These are phyloP conservation scores for Tuber melanosporum DNA, from an alignment of 495 filamentous ascomycete genomes.

Conservation along the genomic window DNA sequence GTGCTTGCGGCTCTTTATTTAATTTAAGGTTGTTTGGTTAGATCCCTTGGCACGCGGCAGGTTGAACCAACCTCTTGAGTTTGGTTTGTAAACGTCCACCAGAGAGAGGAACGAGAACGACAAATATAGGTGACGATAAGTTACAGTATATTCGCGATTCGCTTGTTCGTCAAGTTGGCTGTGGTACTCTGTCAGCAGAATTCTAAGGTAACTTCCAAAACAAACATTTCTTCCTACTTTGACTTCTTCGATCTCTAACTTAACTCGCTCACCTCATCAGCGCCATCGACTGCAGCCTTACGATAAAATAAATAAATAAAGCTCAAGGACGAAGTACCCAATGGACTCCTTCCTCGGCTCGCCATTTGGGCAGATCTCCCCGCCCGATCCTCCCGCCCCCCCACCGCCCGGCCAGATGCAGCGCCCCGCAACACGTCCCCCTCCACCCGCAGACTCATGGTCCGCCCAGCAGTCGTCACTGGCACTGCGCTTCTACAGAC, in stretches of 20 bases:
- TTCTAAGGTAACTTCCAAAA: too few relatives aligned
- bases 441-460: slow-evolving; percentile 20
- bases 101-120: not conserved
- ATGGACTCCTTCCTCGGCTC: slow-evolving; percentile 33
- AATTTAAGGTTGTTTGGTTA: not conserved
- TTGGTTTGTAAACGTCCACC: not conserved
- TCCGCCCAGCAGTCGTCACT: slow-evolving; percentile 33
- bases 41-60: not conserved
- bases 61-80: not conserved
- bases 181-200: not conserved
- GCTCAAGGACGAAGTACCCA: not conserved
- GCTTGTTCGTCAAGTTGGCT: not conserved
- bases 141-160: not conserved
- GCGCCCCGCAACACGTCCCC: slow-evolving; percentile 25
- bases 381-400: slow-evolving; percentile 31
- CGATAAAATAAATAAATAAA: slow-evolving; percentile 1
- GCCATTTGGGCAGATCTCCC: slow-evolving; percentile 32
- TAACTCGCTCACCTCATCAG: slow-evolving; percentile 1
- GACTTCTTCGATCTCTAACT: not conserved
- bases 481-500: slow-evolving; percentile 28
- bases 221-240: not conserved
- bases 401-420: slow-evolving; percentile 17
- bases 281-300: slow-evolving; percentile 1
- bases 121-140: not conserved
- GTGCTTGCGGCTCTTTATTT: not conserved